Percentiles rank a stretch among this genome's conserved stretches.
Evolutionary conservation across 2,329 filamentous ascomycete species (phyloP).

Genomic region (Diaporthe aspalathi): DNA sequence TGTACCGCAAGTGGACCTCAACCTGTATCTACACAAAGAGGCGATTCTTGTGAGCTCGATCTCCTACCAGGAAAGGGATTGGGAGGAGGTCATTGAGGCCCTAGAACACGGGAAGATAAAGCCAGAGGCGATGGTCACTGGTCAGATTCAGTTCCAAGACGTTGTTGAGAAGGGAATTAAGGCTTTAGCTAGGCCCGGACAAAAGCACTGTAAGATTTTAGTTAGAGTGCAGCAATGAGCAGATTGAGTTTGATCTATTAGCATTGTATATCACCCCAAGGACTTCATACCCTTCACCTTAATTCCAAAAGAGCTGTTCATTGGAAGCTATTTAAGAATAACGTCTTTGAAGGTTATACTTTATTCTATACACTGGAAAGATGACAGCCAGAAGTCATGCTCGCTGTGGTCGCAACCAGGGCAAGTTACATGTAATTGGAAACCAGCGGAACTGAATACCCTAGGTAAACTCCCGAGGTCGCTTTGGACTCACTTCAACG

Average conservation of each 20-base stretch:
- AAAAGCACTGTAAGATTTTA: constrained; percentile 67
- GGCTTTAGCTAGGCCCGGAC: constrained; percentile 62
- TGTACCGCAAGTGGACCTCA: constrained; percentile 61
- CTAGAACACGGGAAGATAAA: constrained; percentile 48
- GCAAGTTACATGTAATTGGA: too few species aligned
- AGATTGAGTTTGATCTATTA: not conserved
- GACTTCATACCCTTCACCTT: too few species aligned
- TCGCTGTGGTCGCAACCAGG: too few species aligned
- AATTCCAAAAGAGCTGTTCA: too few species aligned
- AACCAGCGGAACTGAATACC: too few species aligned
- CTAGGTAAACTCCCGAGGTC: too few species aligned
- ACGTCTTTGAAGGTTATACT: too few species aligned
- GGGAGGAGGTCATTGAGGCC: constrained; percentile 41
- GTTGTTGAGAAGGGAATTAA: constrained; percentile 63
- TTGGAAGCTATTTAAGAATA: too few species aligned
- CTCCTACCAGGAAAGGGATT: constrained; percentile 44
- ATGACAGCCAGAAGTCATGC: too few species aligned
- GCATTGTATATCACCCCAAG: not conserved
- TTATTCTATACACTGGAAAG: too few species aligned
- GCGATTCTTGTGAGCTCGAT: constrained; percentile 24
- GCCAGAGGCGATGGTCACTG: constrained; percentile 64
- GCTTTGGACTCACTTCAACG: not conserved
- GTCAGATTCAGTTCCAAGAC: constrained; percentile 60
- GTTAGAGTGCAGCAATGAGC: constrained; percentile 45
- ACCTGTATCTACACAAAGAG: constrained; percentile 62